These are phyloP conservation scores for Candida hispaniensis DNA, from an alignment of 805 yeast genomes.

Conservation along the genomic window DNA sequence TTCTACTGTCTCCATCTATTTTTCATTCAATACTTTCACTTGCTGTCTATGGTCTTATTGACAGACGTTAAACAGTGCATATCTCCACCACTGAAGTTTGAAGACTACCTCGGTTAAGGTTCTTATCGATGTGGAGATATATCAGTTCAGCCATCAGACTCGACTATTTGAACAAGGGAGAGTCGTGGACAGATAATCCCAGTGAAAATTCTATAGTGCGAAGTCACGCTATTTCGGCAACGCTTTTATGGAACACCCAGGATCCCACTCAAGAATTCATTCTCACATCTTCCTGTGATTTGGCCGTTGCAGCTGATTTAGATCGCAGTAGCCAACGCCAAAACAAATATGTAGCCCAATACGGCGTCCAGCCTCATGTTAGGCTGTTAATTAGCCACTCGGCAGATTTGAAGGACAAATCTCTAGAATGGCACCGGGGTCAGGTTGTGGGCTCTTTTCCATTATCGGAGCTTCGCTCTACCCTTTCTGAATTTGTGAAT, in stretches of 20 bases:
- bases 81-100: too few species aligned
- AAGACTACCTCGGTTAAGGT: too few species aligned
- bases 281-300: conserved; percentile 9
- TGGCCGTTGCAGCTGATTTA: conserved; percentile 5
- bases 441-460: conserved; percentile 5
- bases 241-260: conserved; percentile 9
- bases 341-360: too few species aligned
- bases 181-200: conserved; percentile 9
- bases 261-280: conserved; percentile 11
- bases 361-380: conserved; percentile 9
- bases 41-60: too few species aligned
- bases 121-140: conserved; percentile 16
- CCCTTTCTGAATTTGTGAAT: conserved; percentile 6
- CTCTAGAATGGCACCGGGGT: conserved; percentile 8
- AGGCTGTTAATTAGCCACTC: conserved; percentile 5
- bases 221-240: conserved; percentile 10
- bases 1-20: too few species aligned
- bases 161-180: conserved; percentile 6
- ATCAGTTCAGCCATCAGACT: conserved; percentile 10
- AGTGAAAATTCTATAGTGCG: conserved; percentile 7
- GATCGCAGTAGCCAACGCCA: too few species aligned
- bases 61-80: too few species aligned
- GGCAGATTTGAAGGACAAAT: conserved; percentile 11
- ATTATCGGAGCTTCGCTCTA: conserved; percentile 3
- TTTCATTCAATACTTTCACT: too few species aligned